Base-by-base conservation (phyloP, 2,329 filamentous ascomycete species). In the Paraphoma chrysanthemicola region DNA sequence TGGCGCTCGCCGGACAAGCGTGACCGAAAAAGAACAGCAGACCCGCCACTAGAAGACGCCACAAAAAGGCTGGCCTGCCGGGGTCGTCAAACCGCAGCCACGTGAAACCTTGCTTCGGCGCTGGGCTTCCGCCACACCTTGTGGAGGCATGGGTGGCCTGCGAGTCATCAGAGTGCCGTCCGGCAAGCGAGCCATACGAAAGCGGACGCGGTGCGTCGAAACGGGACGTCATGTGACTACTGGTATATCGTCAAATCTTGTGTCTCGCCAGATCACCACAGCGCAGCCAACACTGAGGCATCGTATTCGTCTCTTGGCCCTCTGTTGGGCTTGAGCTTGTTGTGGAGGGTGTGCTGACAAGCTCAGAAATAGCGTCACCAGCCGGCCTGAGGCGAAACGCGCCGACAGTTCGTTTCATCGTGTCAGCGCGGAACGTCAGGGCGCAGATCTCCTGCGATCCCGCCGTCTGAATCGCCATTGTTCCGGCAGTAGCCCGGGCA, bases 71-170 rank as follows among this genome's bases (percentile, higher is more conserved):
- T 67, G 67, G 66, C 62, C 59, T 48, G 41, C 53, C 56, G 48
- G 57, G 55, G 59, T 51, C 45, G 49, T 52, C 49, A 53, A 56
- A 64, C 65, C 59, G 59, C 57, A 64, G 67, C 72, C 72, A 75
- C 71, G 71, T 73, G 70, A 74, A 72, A 72, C 66, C 63, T 45
- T 53, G 51, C 28, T 44, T 16, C 33, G 63, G 54, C 52, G 58
- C 50, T 55, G 49, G 46, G 41, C 59, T 39, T 59, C 56, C 64
- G 67, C 64, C 67, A 69, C 64, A 64, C 48, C 10, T 39, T 47
- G 66, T 67, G 65, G 69, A 62, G 54, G 62, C 67, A 69, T 66
- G 69, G 67, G 63, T 57, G 53, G 54, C 56, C 69, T 75, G 71
- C 70, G 68, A 67, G 68, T 72, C 72, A 73, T 75, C 58, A 36